phyloP scores from a whole-genome alignment of 192 early-diverging fungal genomes.

The Coemansia sp. region DNA sequence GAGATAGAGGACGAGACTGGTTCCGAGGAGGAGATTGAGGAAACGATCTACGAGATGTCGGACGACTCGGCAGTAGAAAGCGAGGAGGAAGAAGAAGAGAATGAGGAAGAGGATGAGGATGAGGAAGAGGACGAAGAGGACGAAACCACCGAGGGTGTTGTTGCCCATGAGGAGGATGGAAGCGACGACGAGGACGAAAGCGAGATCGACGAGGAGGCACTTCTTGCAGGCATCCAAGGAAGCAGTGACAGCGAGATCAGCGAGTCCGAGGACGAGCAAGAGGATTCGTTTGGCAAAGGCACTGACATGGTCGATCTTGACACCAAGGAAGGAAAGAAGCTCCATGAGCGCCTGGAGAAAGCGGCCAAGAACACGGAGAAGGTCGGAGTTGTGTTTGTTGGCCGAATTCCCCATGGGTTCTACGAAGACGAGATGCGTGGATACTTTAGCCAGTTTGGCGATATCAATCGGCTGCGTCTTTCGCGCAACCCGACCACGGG shows the following conservation, averaged over 20 bases:
- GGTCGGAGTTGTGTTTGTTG: conserved; percentile 80
- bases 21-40: conserved; percentile 42
- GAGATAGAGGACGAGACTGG: conserved; percentile 31
- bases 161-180: conserved; percentile 21
- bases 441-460: conserved; percentile 95
- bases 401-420: conserved; percentile 94
- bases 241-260: conserved; percentile 39
- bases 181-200: conserved; percentile 22
- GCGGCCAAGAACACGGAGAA: conserved; percentile 6
- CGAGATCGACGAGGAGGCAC: conserved; percentile 38
- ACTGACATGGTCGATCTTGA: conserved; percentile 24
- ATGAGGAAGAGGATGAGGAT: conserved; percentile 9
- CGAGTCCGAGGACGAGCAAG: conserved; percentile 26
- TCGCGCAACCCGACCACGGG: conserved; percentile 94
- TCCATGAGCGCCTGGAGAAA: conserved; percentile 14
- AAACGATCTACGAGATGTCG: conserved; percentile 44
- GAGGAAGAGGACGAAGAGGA: conserved; percentile 18
- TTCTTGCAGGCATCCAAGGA: conserved; percentile 43
- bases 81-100: conserved; percentile 25
- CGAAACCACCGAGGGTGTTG: conserved; percentile 21
- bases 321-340: conserved; percentile 9
- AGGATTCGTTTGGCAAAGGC: conserved; percentile 21
- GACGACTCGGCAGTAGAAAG: conserved; percentile 49
- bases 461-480: conserved; percentile 71
- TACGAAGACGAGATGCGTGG: conserved; percentile 87